Evolutionary conservation across 176 grass and related monocot species (phyloP).

Genomic region (Oryza longistaminata): DNA sequence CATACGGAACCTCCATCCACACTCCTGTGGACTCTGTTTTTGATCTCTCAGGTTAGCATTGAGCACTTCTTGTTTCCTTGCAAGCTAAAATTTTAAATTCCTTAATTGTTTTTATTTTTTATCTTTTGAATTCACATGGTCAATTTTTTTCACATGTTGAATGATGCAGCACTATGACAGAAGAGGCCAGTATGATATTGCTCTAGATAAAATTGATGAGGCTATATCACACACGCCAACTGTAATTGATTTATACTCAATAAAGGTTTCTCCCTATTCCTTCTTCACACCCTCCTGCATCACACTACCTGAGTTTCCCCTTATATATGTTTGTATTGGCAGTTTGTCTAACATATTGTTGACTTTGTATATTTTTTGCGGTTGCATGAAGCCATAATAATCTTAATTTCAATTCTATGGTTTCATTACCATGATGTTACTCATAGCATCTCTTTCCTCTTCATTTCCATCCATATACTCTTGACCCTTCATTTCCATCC

Average conservation of each 20-base stretch:
- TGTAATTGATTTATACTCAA: conserved; percentile 98
- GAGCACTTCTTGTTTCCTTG: conserved; percentile 39
- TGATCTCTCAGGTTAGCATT: conserved; percentile 91
- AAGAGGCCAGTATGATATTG: conserved; percentile 71
- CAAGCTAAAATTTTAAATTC: conserved; percentile 6
- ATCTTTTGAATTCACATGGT: conserved; percentile 21
- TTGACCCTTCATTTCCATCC: neutral
- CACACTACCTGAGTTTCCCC: neutral
- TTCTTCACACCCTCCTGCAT: neutral
- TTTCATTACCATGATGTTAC: neutral
- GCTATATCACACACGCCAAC: conserved; percentile 94
- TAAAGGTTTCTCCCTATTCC: conserved; percentile 60
- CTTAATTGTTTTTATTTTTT: conserved; percentile 11
- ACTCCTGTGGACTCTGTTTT: conserved; percentile 85
- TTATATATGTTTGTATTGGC: neutral
- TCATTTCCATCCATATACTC: neutral
- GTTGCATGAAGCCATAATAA: conserved; percentile 7
- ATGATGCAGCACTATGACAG: conserved; percentile 92
- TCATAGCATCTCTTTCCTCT: neutral
- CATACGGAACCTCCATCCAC: conserved; percentile 92
- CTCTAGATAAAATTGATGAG: conserved; percentile 88
- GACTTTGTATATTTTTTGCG: neutral
- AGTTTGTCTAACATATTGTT: conserved; percentile 1
- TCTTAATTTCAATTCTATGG: neutral
- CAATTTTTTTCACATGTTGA: conserved; percentile 27